These are phyloP conservation scores for Wickerhamiella lipophila DNA, from an alignment of 805 yeast species.

Conservation along the genomic window DNA sequence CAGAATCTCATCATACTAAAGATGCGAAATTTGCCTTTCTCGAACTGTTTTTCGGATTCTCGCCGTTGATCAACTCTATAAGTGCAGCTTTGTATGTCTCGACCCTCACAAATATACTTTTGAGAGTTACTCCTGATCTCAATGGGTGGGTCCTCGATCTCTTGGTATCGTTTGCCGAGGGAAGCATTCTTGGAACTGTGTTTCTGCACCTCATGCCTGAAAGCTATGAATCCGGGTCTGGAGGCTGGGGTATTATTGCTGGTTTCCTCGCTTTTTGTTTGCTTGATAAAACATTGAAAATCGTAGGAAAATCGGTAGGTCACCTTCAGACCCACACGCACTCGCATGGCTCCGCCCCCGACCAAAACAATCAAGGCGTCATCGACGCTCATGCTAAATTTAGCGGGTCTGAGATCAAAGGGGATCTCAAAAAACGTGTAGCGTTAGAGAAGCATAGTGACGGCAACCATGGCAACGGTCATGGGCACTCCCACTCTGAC, in stretches of 20 bases:
- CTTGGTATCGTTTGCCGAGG: constrained; percentile 60
- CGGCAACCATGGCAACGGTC: constrained; percentile 16
- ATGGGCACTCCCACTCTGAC: not conserved
- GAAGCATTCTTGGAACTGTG: constrained; percentile 64
- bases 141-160: constrained; percentile 39
- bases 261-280: constrained; percentile 49
- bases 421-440: not conserved
- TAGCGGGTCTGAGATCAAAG: not conserved
- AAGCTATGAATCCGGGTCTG: constrained; percentile 40
- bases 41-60: constrained; percentile 29
- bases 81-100: constrained; percentile 53
- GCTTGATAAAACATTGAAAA: constrained; percentile 50
- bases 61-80: constrained; percentile 51
- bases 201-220: constrained; percentile 58
- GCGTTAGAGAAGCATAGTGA: constrained; percentile 7
- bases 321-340: constrained; percentile 39
- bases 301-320: constrained; percentile 29
- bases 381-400: not conserved
- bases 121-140: constrained; percentile 41
- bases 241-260: constrained; percentile 44
- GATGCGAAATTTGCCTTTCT: constrained; percentile 26
- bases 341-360: constrained; percentile 16
- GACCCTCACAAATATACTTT: constrained; percentile 48
- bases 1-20: not conserved
- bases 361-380: not conserved